Conservation (phyloP, 331 rosid species). For the Rhamnella rubrinervis region DNA sequence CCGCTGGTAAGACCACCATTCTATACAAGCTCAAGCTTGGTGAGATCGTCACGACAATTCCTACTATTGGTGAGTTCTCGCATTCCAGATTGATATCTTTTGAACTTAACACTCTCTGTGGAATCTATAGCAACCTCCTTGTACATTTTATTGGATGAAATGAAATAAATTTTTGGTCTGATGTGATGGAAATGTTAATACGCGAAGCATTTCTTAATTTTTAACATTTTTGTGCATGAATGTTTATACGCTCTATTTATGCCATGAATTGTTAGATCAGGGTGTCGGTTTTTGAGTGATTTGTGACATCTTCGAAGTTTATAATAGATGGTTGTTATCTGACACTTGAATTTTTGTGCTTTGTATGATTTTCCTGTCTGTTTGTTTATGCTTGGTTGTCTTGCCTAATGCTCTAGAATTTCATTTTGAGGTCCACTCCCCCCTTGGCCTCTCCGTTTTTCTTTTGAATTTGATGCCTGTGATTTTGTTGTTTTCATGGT, state of each 20-base stretch:
- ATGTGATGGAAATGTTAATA: neutral
- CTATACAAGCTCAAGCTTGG: slow-evolving; percentile 99
- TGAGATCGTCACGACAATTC: slow-evolving; percentile 97
- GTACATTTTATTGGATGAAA: no score
- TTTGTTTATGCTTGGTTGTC: no score
- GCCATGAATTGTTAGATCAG: no score
- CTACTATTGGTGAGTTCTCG: slow-evolving; percentile 83
- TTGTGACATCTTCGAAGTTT: no score
- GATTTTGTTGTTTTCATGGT: neutral
- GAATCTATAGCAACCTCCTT: neutral
- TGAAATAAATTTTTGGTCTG: neutral
- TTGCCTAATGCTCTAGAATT: no score
- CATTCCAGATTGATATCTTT: neutral
- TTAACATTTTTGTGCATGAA: neutral
- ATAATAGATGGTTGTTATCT: no score
- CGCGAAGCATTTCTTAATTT: neutral
- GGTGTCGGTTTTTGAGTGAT: no score
- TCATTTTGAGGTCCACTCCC: neutral
- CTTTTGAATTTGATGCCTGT: neutral
- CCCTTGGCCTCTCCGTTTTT: neutral
- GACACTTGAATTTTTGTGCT: no score
- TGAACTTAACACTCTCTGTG: neutral
- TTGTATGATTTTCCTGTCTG: no score
- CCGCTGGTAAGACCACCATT: slow-evolving; percentile 99
- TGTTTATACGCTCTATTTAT: no score